These are phyloP conservation scores for Dendrostoma leiphaemia DNA, from an alignment of 2,329 filamentous ascomycete species.

Conservation along the genomic window DNA sequence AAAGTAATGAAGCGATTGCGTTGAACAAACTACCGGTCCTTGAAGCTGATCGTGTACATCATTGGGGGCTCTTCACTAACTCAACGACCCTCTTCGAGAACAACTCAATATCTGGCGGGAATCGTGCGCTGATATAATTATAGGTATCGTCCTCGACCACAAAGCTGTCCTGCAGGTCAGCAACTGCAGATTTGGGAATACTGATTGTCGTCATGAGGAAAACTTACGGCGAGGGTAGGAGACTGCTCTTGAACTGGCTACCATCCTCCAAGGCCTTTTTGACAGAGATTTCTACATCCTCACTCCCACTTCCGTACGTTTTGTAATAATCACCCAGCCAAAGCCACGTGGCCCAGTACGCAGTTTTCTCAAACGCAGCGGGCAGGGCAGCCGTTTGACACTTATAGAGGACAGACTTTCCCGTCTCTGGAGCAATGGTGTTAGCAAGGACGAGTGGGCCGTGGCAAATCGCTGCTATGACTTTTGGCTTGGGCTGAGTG, in stretches of 20 bases:
- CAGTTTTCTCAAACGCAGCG: conserved; percentile 44
- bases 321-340: conserved; percentile 56
- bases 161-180: conserved; percentile 32
- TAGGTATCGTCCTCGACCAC: conserved; percentile 46
- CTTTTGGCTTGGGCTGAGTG: conserved; percentile 35
- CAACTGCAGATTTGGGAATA: conserved; percentile 5
- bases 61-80: conserved; percentile 34
- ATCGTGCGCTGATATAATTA: conserved; percentile 49
- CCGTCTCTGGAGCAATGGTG: conserved; percentile 34
- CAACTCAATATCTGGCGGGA: conserved; percentile 40
- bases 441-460: conserved; percentile 50
- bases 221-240: conserved; percentile 39
- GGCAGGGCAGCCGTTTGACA: conserved; percentile 49
- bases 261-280: conserved; percentile 34
- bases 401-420: conserved; percentile 45
- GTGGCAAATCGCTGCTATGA: conserved; percentile 49
- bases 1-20: conserved; percentile 2
- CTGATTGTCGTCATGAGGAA: conserved; percentile 12
- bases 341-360: conserved; percentile 46
- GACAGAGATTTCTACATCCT: conserved; percentile 38
- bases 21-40: not conserved
- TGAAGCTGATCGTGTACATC: not conserved
- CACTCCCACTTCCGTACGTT: conserved; percentile 50
- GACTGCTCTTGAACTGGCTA: conserved; percentile 43
- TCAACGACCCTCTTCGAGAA: conserved; percentile 41